Conservation (phyloP, 169 alveolate species). For the Plasmodium reichenowi region DNA sequence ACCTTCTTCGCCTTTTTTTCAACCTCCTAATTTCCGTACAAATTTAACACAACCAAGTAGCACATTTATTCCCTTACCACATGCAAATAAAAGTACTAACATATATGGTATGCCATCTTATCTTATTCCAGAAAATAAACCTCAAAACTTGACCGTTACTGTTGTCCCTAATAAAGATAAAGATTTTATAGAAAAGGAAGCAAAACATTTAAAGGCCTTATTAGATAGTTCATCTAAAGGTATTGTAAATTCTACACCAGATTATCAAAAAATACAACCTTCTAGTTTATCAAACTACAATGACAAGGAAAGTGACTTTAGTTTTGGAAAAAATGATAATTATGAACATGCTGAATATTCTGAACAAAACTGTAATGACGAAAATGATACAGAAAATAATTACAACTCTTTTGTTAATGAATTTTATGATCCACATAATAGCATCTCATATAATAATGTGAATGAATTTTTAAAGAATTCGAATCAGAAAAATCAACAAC, state of each 20-base stretch:
- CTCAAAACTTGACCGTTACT: conserved; percentile 55
- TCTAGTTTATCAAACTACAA: conserved; percentile 40
- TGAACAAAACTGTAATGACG: background rate
- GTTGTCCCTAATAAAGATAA: conserved; percentile 75
- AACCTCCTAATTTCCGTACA: conserved; percentile 58
- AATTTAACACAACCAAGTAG: conserved; percentile 28
- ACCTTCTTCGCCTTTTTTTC: conserved; percentile 65
- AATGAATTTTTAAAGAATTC: conserved; percentile 33
- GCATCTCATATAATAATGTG: conserved; percentile 3
- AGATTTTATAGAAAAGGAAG: conserved; percentile 54
- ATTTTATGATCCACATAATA: conserved; percentile 24
- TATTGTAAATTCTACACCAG: conserved; percentile 77
- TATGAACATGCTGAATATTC: conserved; percentile 15
- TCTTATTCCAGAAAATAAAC: conserved; percentile 71
- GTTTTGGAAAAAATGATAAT: conserved; percentile 68
- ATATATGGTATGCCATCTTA: conserved; percentile 67
- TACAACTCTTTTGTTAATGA: conserved; percentile 46
- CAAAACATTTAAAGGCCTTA: conserved; percentile 54
- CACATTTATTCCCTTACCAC: conserved; percentile 23
- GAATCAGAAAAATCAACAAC: conserved; percentile 11
- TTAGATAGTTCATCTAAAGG: conserved; percentile 74
- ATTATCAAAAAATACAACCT: conserved; percentile 62
- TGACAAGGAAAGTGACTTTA: conserved; percentile 71
- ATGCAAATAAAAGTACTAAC: conserved; percentile 38
- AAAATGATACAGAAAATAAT: conserved; percentile 42